These are phyloP conservation scores for Murraya paniculata DNA, from an alignment of 345 rosid species.

Conservation along the genomic window DNA sequence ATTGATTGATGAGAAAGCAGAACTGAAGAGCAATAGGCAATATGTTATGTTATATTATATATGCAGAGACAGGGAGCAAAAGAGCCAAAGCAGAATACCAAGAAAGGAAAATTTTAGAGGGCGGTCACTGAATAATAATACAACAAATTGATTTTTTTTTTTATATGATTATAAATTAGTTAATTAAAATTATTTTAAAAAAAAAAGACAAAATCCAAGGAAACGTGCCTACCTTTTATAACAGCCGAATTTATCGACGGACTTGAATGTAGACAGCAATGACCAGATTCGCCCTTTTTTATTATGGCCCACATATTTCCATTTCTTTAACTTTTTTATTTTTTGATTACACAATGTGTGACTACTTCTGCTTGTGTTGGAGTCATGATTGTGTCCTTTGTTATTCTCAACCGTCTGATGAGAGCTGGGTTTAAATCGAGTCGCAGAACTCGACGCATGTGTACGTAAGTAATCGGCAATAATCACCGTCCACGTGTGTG, in stretches of 20 bases:
- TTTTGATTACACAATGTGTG: neutral
- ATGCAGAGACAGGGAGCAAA: neutral
- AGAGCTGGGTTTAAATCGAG: neutral
- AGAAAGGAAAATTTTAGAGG: slow-evolving; percentile 18
- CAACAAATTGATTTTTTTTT: neutral
- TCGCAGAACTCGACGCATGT: neutral
- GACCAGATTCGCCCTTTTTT: slow-evolving; percentile 18
- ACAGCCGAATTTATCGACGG: slow-evolving; percentile 29
- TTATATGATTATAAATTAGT: neutral
- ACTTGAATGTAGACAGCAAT: slow-evolving; percentile 26
- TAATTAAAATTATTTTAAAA: neutral
- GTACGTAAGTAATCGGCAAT: too few species aligned
- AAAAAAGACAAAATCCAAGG: neutral
- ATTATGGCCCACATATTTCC: too few species aligned
- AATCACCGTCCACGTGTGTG: neutral
- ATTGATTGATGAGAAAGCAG: neutral
- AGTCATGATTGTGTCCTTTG: too few species aligned
- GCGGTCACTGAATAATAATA: slow-evolving; percentile 23
- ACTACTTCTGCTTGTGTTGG: too few species aligned
- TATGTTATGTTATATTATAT: neutral
- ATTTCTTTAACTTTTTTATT: neutral
- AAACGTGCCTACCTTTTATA: slow-evolving; percentile 25
- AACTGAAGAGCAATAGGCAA: neutral
- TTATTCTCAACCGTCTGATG: neutral
- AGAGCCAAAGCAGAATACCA: neutral